Evolutionary conservation across 2,329 filamentous ascomycete genomes (phyloP).

Genomic region (Colletotrichum trifolii): DNA sequence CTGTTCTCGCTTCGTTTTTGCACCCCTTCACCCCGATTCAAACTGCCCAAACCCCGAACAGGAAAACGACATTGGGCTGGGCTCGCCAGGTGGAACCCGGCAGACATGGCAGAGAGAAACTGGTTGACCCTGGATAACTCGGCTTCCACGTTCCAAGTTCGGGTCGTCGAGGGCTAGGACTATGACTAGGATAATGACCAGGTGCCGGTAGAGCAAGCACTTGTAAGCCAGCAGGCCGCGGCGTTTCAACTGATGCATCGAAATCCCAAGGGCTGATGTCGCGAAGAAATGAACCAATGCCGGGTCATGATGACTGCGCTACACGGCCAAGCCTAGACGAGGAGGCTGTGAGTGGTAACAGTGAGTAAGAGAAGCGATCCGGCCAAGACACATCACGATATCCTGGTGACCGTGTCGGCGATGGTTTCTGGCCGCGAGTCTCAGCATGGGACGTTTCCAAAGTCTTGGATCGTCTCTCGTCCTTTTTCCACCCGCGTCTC

Average conservation of each 20-base stretch:
- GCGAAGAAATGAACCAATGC: slow-evolving; percentile 26
- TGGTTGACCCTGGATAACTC: slow-evolving; percentile 1
- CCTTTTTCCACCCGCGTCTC: background rate
- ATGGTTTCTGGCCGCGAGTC: slow-evolving; percentile 19
- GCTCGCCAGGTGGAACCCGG: background rate
- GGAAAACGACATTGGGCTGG: too few species aligned
- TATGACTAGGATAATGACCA: background rate
- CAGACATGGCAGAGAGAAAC: background rate
- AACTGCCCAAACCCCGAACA: too few species aligned
- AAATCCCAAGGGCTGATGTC: slow-evolving; percentile 29
- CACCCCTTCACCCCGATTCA: too few species aligned
- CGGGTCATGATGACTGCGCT: slow-evolving; percentile 23
- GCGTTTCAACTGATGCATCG: slow-evolving; percentile 35
- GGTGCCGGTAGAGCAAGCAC: too few species aligned
- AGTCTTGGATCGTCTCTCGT: slow-evolving; percentile 1
- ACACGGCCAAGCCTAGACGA: slow-evolving; percentile 9
- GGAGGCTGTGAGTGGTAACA: background rate
- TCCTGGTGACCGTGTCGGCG: background rate
- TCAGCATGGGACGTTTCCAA: slow-evolving; percentile 4
- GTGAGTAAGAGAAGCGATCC: slow-evolving; percentile 3
- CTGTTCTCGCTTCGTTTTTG: slow-evolving; percentile 15
- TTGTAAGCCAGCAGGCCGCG: background rate
- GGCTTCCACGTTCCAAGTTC: slow-evolving; percentile 4
- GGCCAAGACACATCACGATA: slow-evolving; percentile 8
- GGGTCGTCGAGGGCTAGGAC: background rate